Base-by-base conservation (phyloP, 345 rosid species). In the Garcia nutans region DNA sequence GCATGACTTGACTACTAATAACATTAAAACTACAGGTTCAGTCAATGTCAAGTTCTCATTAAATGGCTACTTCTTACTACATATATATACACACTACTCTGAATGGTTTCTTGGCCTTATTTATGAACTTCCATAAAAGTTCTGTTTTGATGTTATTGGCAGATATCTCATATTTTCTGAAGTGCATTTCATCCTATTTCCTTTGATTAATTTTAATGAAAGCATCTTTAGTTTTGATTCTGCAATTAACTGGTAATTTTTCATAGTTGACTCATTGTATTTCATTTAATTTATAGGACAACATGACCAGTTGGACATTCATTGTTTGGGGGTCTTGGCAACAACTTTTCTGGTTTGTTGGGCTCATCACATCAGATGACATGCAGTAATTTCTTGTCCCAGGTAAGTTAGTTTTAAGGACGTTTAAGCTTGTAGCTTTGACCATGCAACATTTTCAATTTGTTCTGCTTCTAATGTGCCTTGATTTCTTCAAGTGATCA, bases 291-390 rank as follows among this genome's bases (percentile, higher is more conserved):
- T 33, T 33, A 33, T 33, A 65, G 63, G 56, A 28, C 67, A 50
- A 56, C 19, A 23, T 63, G 31, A 66, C 44, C 70, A 85, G 89
- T 72, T 64, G 83, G 86, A 60, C 79, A 85, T 67, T 85, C 88
- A 44, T 70, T 88, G 77, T 70, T 88, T 68, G 85, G 87, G 33
- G 82, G 89, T 80, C 88, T 85, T 69, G 79, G 72, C 74, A 82
- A 82, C 76, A 81, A 71, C 50, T 64, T 80, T 66, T 82, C 80
- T 73, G 76, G 80, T 66, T 80, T 77, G 42, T 26, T 81, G 67
- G 83, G 61, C 72, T 23, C 84, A 56, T 77, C 84, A 10, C 74
- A 17, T 76, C 87, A 86, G 66, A 67, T 74, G 65, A 68, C 83
- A 65, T 76, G 69, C 28, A 75, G 45, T 58, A 79, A 50, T 78